These are phyloP conservation scores for Primulina eburnea DNA, from an alignment of 257 asterid species.

Conservation along the genomic window DNA sequence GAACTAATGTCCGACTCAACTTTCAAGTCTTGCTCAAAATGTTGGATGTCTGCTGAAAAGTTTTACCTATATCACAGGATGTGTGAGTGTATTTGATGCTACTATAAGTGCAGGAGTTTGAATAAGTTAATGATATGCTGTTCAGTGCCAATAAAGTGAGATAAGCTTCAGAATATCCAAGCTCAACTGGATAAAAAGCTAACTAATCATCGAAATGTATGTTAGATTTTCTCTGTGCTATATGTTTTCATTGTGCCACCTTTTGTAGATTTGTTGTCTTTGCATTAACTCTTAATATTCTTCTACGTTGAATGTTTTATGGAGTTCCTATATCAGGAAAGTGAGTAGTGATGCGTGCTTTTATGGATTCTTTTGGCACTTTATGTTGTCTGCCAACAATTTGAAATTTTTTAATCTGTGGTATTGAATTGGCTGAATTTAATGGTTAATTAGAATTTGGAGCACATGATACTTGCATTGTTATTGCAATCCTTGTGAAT, in stretches of 20 bases:
- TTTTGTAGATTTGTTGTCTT: background rate
- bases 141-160: no score
- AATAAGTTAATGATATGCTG: background rate
- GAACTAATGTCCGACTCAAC: background rate
- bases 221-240: background rate
- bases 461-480: background rate
- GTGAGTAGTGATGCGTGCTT: background rate
- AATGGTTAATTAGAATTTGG: constrained; percentile 9
- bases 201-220: background rate
- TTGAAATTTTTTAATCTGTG: constrained; percentile 2
- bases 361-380: constrained; percentile 11
- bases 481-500: constrained; percentile 14
- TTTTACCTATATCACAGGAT: background rate
- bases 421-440: constrained; percentile 16
- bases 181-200: background rate
- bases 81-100: constrained; percentile 8
- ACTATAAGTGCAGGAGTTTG: constrained; percentile 9
- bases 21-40: background rate
- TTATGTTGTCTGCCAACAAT: background rate
- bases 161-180: background rate
- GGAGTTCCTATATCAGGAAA: constrained; percentile 10
- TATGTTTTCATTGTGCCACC: background rate
- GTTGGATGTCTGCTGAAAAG: background rate
- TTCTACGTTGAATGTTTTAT: background rate
- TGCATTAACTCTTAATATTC: background rate